These are phyloP conservation scores for Henckelia pumila DNA, from an alignment of 257 asterid species.

Conservation along the genomic window DNA sequence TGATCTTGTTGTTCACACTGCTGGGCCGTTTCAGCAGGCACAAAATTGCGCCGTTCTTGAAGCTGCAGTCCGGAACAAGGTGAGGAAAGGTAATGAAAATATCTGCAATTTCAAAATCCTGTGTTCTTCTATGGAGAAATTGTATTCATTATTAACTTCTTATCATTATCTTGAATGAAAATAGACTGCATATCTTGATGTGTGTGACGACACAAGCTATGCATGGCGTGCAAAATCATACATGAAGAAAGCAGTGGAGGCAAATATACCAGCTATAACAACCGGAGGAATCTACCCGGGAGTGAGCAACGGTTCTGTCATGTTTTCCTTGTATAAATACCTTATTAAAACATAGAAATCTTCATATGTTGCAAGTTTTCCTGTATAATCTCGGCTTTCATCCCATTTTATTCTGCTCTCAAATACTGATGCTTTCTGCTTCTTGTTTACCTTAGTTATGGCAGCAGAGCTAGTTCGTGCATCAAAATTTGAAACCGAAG, in stretches of 20 bases:
- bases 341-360: background rate
- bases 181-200: constrained; percentile 92
- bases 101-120: constrained; percentile 16
- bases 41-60: constrained; percentile 74
- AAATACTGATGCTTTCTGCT: constrained; percentile 15
- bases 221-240: constrained; percentile 75
- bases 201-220: constrained; percentile 88
- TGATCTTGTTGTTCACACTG: constrained; percentile 88
- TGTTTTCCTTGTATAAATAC: constrained; percentile 36
- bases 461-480: constrained; percentile 94
- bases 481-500: constrained; percentile 55
- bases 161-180: constrained; percentile 11
- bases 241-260: constrained; percentile 62
- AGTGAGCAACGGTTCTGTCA: constrained; percentile 84
- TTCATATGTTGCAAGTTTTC: background rate
- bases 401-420: constrained; percentile 13
- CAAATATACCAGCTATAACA: constrained; percentile 84
- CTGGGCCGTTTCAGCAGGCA: constrained; percentile 96
- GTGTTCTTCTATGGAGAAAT: background rate
- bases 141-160: constrained; percentile 3
- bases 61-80: constrained; percentile 96
- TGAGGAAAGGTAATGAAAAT: constrained; percentile 72
- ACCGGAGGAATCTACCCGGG: constrained; percentile 98
- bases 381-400: background rate
- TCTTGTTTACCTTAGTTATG: constrained; percentile 61